Percentiles rank a stretch among this genome's conserved stretches.
Conservation (phyloP, 139 green algal species). For the Auxenochlorella protothecoides region DNA sequence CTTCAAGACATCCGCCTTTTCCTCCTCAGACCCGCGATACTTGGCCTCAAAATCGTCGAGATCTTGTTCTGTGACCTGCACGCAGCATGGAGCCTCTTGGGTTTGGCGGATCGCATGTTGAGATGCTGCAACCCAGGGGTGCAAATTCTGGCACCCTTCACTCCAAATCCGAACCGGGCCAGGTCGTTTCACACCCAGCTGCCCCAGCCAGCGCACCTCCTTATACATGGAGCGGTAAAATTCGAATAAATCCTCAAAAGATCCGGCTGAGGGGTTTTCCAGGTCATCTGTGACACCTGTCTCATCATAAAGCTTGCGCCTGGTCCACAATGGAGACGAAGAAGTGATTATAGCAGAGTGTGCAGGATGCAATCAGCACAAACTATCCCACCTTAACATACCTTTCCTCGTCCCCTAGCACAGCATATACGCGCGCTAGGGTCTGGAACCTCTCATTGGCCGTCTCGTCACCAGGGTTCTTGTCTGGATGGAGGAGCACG, state of each 20-base stretch:
- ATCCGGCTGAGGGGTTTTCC: conserved; percentile 42
- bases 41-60: conserved; percentile 41
- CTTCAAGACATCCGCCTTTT: conserved; percentile 61
- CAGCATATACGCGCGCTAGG: conserved; percentile 28
- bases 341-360: too few relatives aligned
- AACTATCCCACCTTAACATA: too few relatives aligned
- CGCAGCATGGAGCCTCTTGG: too few relatives aligned
- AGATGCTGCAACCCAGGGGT: background rate
- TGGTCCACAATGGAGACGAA: conserved; percentile 11
- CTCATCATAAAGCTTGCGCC: conserved; percentile 79
- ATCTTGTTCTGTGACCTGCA: conserved; percentile 54
- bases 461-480: conserved; percentile 64
- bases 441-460: conserved; percentile 67
- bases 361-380: too few relatives aligned
- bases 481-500: conserved; percentile 84
- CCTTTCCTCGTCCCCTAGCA: too few relatives aligned
- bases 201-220: conserved; percentile 26
- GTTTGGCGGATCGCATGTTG: background rate
- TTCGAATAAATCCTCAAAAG: conserved; percentile 59
- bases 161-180: background rate
- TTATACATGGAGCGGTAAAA: conserved; percentile 69
- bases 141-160: background rate
- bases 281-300: conserved; percentile 64
- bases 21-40: conserved; percentile 66
- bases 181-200: background rate